phyloP scores from a whole-genome alignment of 306 rosid species.

The Rosa multiflora region DNA sequence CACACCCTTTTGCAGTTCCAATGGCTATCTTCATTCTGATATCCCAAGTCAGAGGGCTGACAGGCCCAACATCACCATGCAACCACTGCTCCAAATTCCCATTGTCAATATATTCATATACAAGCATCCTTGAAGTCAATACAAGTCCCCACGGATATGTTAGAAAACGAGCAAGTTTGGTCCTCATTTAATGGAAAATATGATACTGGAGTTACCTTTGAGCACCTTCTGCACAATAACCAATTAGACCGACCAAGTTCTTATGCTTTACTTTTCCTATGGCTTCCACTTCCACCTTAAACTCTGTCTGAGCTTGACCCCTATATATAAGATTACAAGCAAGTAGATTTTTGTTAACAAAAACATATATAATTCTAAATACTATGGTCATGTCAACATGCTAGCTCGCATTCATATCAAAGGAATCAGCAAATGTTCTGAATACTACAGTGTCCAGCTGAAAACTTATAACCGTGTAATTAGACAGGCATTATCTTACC shows the following conservation, averaged over 20 bases:
- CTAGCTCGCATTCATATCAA: background rate
- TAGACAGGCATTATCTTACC: background rate
- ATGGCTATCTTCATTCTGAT: conserved; percentile 80
- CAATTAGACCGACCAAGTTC: conserved; percentile 89
- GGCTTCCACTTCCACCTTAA: conserved; percentile 97
- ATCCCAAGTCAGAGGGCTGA: conserved; percentile 93
- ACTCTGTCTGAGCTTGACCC: conserved; percentile 98
- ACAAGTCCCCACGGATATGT: conserved; percentile 6
- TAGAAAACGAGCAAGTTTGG: background rate
- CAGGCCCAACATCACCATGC: conserved; percentile 91
- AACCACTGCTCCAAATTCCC: conserved; percentile 99
- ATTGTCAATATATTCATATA: conserved; percentile 85
- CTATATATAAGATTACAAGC: conserved; percentile 35
- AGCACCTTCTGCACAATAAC: conserved; percentile 91
- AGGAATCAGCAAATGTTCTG: background rate
- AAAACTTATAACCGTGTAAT: background rate
- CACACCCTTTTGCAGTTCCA: conserved; percentile 92
- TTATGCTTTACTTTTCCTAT: conserved; percentile 97
- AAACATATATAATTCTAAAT: background rate
- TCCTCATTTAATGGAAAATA: conserved; percentile 6
- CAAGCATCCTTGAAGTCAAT: conserved; percentile 72
- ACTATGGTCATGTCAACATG: background rate
- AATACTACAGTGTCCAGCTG: background rate
- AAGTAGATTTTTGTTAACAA: conserved; percentile 13
- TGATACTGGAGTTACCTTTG: conserved; percentile 54